These are phyloP conservation scores for Gryganskiella cystojenkinii DNA, from an alignment of 192 early-diverging fungal species.

Conservation along the genomic window DNA sequence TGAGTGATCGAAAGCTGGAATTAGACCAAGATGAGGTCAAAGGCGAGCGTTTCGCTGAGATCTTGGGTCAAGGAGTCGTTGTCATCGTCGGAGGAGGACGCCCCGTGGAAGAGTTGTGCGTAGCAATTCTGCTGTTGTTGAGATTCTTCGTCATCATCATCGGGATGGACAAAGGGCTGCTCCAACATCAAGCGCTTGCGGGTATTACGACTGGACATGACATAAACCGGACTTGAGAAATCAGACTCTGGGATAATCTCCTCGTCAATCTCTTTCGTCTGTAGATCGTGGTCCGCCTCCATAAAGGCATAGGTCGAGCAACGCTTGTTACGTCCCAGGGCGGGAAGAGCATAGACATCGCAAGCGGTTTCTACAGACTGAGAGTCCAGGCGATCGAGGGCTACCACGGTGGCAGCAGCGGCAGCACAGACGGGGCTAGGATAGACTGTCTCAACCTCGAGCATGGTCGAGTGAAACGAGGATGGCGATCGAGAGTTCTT, in stretches of 20 bases:
- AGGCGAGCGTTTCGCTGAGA: constrained; percentile 33
- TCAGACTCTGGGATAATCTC: not conserved
- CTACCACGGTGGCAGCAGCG: constrained; percentile 46
- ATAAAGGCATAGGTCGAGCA: constrained; percentile 44
- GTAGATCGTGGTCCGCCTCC: constrained; percentile 23
- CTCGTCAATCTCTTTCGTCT: constrained; percentile 13
- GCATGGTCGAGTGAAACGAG: not conserved
- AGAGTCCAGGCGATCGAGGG: constrained; percentile 30
- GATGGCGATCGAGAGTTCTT: not conserved
- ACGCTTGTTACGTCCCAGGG: constrained; percentile 18
- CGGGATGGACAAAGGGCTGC: constrained; percentile 45
- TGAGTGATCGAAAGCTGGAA: not conserved
- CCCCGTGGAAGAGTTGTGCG: constrained; percentile 34
- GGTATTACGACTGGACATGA: constrained; percentile 48
- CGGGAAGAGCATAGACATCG: constrained; percentile 2
- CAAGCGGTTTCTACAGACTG: constrained; percentile 3
- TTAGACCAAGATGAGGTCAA: constrained; percentile 41
- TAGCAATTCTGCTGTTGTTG: constrained; percentile 17
- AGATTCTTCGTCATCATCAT: constrained; percentile 28
- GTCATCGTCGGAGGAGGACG: constrained; percentile 24
- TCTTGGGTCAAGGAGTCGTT: constrained; percentile 8
- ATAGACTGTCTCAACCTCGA: constrained; percentile 34
- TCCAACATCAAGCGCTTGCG: constrained; percentile 53
- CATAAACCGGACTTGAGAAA: constrained; percentile 32
- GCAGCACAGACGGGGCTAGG: constrained; percentile 50